These are phyloP conservation scores for Papiliotrema nemorosa DNA, from an alignment of 1,284 basidiomycete genomes.

Conservation along the genomic window DNA sequence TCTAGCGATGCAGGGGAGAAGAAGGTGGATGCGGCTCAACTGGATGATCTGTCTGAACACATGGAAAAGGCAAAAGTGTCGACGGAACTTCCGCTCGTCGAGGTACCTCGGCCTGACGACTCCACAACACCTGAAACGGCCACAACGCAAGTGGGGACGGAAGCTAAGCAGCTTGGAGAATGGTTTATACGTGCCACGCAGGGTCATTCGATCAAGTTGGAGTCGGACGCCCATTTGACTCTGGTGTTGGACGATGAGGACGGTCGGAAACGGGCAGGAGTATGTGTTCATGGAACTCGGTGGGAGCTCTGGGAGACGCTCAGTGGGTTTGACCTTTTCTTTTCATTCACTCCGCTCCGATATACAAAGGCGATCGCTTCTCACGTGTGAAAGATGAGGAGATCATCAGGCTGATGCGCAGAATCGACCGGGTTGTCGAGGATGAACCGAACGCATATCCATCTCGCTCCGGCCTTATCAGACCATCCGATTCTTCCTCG, in stretches of 20 bases:
- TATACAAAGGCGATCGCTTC: not conserved
- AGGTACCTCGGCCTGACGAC: constrained; percentile 17
- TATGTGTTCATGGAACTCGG: constrained; percentile 47
- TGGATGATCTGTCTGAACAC: constrained; percentile 17
- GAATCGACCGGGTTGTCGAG: constrained; percentile 31
- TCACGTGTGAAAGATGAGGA: not conserved
- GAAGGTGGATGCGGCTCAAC: constrained; percentile 16
- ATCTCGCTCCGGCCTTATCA: constrained; percentile 42
- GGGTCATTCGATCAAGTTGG: constrained; percentile 81
- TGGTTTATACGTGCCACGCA: constrained; percentile 93
- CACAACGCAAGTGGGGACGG: too few relatives aligned
- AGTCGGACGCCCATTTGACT: constrained; percentile 55
- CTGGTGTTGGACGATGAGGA: constrained; percentile 32
- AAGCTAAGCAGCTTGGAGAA: constrained; percentile 29
- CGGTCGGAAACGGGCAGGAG: constrained; percentile 27
- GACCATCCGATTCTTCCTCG: constrained; percentile 34
- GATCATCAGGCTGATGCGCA: constrained; percentile 1
- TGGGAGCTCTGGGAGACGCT: constrained; percentile 44
- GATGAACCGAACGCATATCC: constrained; percentile 49
- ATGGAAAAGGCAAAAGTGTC: constrained; percentile 10
- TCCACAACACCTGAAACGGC: too few relatives aligned
- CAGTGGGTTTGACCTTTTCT: constrained; percentile 29
- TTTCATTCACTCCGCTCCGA: not conserved
- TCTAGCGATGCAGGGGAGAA: too few relatives aligned
- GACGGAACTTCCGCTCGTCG: constrained; percentile 29